Evolutionary conservation across 192 early-diverging fungal genomes (phyloP).

Genomic region (Piromyces finnis): DNA sequence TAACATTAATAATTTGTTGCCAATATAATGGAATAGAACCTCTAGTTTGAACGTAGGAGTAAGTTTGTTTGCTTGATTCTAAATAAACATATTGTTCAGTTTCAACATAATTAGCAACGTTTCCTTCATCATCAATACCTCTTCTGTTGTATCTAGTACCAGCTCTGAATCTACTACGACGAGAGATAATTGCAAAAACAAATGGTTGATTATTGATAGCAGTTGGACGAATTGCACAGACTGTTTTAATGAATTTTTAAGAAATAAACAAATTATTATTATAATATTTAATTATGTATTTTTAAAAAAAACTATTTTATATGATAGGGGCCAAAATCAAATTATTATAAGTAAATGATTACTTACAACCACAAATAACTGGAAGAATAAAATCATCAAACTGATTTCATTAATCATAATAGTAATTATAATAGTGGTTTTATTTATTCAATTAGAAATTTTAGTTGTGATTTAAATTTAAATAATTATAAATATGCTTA

Average conservation of each 20-base stretch:
- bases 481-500: neutral
- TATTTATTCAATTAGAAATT: no score
- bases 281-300: no score
- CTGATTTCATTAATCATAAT: no score
- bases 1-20: conserved; percentile 79
- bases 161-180: conserved; percentile 59
- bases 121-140: conserved; percentile 76
- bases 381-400: conserved; percentile 66
- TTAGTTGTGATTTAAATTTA: no score
- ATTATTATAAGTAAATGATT: no score
- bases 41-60: conserved; percentile 76
- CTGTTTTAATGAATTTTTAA: no score
- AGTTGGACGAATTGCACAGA: conserved; percentile 37
- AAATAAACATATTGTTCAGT: conserved; percentile 80
- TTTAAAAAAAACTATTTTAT: no score
- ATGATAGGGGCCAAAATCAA: no score
- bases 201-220: conserved; percentile 49
- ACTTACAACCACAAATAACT: conserved; percentile 75
- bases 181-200: conserved; percentile 63
- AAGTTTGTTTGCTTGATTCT: conserved; percentile 28
- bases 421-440: no score
- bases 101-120: conserved; percentile 94
- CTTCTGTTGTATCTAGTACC: conserved; percentile 76
- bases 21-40: conserved; percentile 92
- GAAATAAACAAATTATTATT: neutral